phyloP scores from a whole-genome alignment of 768 basidiomycete genomes.

The Hygrophoropsis aurantiaca region DNA sequence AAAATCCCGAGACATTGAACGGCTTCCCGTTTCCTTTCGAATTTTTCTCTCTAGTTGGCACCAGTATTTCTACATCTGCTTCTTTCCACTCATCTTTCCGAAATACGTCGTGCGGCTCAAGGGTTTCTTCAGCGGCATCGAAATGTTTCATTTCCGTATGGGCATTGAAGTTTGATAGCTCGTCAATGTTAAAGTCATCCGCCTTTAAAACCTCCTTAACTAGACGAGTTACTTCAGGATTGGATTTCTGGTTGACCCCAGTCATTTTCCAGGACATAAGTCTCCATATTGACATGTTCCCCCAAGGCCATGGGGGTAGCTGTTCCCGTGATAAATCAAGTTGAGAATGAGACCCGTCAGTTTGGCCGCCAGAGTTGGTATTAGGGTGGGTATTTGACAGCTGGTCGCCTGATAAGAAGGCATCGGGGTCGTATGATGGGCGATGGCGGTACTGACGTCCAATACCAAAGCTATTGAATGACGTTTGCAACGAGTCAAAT shows the following conservation, averaged over 20 bases:
- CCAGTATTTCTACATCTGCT: slow-evolving; percentile 16
- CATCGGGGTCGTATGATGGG: not conserved
- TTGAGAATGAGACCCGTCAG: not conserved
- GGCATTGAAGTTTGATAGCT: slow-evolving; percentile 11
- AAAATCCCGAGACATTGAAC: slow-evolving; percentile 23
- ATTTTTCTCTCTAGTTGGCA: slow-evolving; percentile 23
- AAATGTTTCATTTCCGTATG: not conserved
- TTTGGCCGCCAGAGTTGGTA: not conserved
- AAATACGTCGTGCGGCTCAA: not conserved
- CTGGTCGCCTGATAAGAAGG: not conserved
- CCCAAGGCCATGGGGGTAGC: slow-evolving; percentile 3
- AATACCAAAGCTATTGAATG: slow-evolving; percentile 12
- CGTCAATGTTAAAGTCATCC: slow-evolving; percentile 18
- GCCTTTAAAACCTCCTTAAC: slow-evolving; percentile 25
- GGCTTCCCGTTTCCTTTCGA: slow-evolving; percentile 1
- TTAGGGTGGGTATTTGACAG: not conserved
- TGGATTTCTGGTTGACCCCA: slow-evolving; percentile 26
- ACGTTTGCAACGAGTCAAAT: slow-evolving; percentile 10
- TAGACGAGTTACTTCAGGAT: slow-evolving; percentile 21
- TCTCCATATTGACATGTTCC: slow-evolving; percentile 15
- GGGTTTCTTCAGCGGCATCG: not conserved
- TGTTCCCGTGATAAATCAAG: too few species aligned
- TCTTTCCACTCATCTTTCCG: slow-evolving; percentile 6
- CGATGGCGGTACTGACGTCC: slow-evolving; percentile 11
- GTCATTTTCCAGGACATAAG: slow-evolving; percentile 32